phyloP scores from a whole-genome alignment of 2,329 filamentous ascomycete genomes.

The Pseudogymnoascus sp. region DNA sequence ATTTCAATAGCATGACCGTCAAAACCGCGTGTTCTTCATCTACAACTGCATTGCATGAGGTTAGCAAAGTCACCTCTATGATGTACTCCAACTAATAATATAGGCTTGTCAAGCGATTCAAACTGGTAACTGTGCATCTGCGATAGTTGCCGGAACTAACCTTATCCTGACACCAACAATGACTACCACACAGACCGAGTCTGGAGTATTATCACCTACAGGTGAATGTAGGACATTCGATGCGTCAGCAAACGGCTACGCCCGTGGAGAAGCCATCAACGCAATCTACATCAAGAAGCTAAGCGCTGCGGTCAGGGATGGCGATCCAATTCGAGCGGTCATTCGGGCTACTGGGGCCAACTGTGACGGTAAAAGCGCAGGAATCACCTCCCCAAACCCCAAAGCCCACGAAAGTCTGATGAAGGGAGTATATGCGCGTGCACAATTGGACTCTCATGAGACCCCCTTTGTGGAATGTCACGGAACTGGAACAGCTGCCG shows the following conservation, averaged over 20 bases:
- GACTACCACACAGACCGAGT: constrained; percentile 23
- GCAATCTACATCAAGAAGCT: constrained; percentile 36
- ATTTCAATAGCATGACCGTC: background rate
- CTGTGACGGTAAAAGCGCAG: constrained; percentile 36
- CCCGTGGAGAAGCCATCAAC: constrained; percentile 37
- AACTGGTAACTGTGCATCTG: constrained; percentile 43
- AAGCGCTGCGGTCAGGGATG: constrained; percentile 32
- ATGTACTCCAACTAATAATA: background rate
- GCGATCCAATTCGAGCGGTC: constrained; percentile 35
- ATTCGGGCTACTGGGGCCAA: constrained; percentile 35
- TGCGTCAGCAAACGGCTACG: constrained; percentile 36
- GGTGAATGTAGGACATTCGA: constrained; percentile 31
- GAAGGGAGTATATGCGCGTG: constrained; percentile 23
- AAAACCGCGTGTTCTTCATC: background rate
- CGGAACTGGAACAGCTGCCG: constrained; percentile 7
- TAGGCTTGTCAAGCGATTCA: background rate
- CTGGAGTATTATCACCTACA: constrained; percentile 25
- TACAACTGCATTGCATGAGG: background rate
- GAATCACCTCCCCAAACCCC: constrained; percentile 35
- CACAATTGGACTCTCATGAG: constrained; percentile 9
- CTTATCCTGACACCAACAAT: constrained; percentile 16
- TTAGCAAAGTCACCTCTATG: background rate
- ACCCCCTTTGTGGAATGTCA: constrained; percentile 14
- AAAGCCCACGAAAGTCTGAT: constrained; percentile 29
- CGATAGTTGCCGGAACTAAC: constrained; percentile 9